A percentile compares a stretch with the other conserved stretches of the same genome.
phyloP scores from a whole-genome alignment of 208 protist genomes.

The Leishmania tarentolae region DNA sequence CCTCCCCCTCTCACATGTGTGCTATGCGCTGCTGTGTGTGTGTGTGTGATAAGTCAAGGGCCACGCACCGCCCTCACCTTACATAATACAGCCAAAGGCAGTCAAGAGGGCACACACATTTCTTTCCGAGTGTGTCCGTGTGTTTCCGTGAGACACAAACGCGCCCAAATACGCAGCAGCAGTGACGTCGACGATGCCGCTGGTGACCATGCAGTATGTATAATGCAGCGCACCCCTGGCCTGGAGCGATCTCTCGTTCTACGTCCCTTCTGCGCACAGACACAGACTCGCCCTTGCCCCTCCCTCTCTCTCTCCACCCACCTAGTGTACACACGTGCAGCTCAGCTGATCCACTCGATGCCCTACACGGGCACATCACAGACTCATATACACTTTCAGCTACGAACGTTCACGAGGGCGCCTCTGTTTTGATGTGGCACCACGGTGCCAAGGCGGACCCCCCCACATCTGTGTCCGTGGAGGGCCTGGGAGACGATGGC shows the following conservation, averaged over 20 bases:
- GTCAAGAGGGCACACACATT: too few species aligned
- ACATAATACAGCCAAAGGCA: too few species aligned
- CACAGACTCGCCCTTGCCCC: neutral
- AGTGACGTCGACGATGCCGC: neutral
- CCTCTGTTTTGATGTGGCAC: conserved; percentile 2
- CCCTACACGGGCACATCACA: neutral
- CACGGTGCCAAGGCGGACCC: neutral
- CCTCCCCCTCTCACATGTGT: too few species aligned
- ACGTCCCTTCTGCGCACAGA: neutral
- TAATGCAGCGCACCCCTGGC: neutral
- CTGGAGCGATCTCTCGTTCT: neutral
- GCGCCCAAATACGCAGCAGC: neutral
- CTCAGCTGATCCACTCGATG: neutral
- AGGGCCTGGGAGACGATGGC: neutral
- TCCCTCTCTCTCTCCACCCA: neutral
- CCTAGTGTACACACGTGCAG: neutral
- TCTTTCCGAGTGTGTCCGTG: too few species aligned
- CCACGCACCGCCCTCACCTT: too few species aligned
- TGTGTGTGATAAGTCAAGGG: too few species aligned
- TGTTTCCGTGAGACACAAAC: neutral
- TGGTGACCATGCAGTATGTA: neutral
- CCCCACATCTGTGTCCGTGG: neutral
- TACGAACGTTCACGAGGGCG: neutral
- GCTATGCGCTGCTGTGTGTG: too few species aligned
- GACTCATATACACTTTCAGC: neutral